Evolutionary conservation across 2,329 filamentous ascomycete genomes (phyloP).

Genomic region (Alternaria triticina): DNA sequence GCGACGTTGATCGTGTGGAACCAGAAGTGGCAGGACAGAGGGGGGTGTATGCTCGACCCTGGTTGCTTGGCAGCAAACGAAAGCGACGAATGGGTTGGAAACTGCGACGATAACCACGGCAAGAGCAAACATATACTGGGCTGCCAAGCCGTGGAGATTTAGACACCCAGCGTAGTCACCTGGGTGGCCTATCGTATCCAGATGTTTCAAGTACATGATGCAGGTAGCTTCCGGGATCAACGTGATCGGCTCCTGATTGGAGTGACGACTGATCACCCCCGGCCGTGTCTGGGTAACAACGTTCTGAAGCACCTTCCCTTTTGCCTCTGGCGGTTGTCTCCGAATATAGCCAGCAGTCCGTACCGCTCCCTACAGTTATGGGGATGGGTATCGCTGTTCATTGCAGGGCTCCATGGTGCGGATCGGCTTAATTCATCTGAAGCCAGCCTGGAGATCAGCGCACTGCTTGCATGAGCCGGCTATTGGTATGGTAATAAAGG

Average conservation of each 20-base stretch:
- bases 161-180: not conserved
- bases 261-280: not conserved
- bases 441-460: not conserved
- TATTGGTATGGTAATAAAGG: not conserved
- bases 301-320: not conserved
- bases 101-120: not conserved
- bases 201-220: not conserved
- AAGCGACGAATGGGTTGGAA: not conserved
- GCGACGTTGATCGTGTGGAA: constrained; percentile 1
- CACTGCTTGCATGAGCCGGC: not conserved
- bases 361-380: not conserved
- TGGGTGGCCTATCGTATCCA: not conserved
- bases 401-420: not conserved
- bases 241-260: not conserved
- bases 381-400: not conserved
- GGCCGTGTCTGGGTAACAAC: not conserved
- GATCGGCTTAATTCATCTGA: not conserved
- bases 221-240: not conserved
- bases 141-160: constrained; percentile 2
- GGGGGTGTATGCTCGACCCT: not conserved
- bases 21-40: not conserved
- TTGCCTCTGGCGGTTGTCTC: not conserved
- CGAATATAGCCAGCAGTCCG: not conserved
- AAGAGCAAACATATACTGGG: not conserved
- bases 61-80: not conserved